Percentiles rank a stretch among this genome's conserved stretches.
These are phyloP conservation scores for Colletotrichum sp. DNA, from an alignment of 2,329 filamentous ascomycete species.

Conservation along the genomic window DNA sequence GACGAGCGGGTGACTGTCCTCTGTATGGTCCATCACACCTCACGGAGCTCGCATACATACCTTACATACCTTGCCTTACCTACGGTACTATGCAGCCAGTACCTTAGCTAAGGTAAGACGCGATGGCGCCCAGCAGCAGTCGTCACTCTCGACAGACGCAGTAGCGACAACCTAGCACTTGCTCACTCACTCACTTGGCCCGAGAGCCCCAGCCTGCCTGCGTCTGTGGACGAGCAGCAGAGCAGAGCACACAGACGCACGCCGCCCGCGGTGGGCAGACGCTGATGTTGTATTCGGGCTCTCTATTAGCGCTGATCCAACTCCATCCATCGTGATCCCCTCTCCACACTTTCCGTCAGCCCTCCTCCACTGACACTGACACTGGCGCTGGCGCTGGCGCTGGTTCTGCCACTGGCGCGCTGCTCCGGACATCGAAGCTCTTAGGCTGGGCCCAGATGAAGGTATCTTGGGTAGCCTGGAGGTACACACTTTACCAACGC, in stretches of 20 bases:
- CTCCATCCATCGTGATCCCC: constrained; percentile 8
- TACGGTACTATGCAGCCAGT: neutral
- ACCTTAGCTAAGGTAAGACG: neutral
- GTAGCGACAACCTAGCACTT: neutral
- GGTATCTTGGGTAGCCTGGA: neutral
- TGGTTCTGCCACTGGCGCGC: neutral
- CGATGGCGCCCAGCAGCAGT: neutral
- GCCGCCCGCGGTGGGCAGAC: neutral
- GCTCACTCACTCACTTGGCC: neutral
- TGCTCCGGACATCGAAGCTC: neutral
- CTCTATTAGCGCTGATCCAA: neutral
- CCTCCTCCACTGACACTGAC: neutral
- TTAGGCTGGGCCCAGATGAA: neutral
- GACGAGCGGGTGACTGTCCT: neutral
- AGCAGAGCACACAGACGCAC: neutral
- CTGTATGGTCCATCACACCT: neutral
- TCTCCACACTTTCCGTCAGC: neutral
- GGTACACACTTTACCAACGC: too few relatives aligned
- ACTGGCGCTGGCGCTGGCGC: neutral
- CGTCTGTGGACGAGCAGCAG: neutral
- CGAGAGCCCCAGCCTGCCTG: neutral
- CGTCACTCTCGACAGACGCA: neutral
- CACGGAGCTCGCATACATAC: neutral
- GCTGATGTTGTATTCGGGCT: neutral
- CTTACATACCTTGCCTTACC: too few relatives aligned